These are phyloP conservation scores for Meira miltonrushii DNA, from an alignment of 1,284 basidiomycete genomes.

Conservation along the genomic window DNA sequence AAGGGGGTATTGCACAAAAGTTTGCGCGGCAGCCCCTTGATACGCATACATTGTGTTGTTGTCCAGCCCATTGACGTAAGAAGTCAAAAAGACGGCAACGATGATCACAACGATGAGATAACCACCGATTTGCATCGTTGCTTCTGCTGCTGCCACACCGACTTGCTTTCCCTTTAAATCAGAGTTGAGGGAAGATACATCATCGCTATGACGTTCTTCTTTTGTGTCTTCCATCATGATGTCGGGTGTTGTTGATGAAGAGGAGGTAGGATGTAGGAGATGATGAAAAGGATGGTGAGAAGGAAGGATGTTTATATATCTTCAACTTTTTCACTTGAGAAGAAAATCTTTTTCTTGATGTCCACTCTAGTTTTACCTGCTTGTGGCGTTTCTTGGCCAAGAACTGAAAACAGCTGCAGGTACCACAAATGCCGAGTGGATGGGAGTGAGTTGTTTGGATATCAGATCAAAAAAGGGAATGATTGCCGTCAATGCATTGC, in stretches of 20 bases:
- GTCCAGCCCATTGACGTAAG: constrained; percentile 40
- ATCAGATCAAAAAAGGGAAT: too few relatives aligned
- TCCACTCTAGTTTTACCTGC: too few relatives aligned
- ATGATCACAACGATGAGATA: constrained; percentile 39
- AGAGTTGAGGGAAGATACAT: not conserved
- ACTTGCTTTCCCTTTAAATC: constrained; percentile 16
- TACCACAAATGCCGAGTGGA: too few relatives aligned
- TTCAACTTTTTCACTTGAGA: too few relatives aligned
- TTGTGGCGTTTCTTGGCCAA: too few relatives aligned
- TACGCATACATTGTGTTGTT: constrained; percentile 32
- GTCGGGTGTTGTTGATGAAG: too few relatives aligned
- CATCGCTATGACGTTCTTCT: not conserved
- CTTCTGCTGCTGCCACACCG: constrained; percentile 39
- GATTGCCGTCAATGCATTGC: too few relatives aligned
- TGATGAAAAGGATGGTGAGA: not conserved
- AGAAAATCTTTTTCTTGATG: too few relatives aligned
- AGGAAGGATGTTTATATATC: not conserved
- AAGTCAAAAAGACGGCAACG: constrained; percentile 33
- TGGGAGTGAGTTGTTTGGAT: too few relatives aligned
- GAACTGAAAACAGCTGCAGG: too few relatives aligned
- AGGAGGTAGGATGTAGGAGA: not conserved
- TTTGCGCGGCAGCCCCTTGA: constrained; percentile 12
- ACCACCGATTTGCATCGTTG: constrained; percentile 28
- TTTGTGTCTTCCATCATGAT: too few relatives aligned
- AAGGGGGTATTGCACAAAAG: constrained; percentile 21